Conservation (phyloP, 2,329 filamentous ascomycete genomes). For the Exserohilum turcica region DNA sequence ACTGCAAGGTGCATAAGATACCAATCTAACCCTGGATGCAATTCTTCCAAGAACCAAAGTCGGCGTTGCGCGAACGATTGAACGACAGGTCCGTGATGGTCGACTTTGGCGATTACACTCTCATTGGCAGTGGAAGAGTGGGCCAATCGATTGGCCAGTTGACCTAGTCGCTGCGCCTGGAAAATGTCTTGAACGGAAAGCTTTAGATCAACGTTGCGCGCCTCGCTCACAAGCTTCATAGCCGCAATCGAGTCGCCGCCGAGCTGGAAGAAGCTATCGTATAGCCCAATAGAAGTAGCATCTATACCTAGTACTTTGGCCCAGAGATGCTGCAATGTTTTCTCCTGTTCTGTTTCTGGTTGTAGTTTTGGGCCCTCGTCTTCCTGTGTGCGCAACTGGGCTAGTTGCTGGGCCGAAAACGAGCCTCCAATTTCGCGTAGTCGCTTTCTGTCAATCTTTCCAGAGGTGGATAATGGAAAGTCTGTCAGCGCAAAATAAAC, state of each 20-base stretch:
- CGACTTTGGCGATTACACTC: not conserved
- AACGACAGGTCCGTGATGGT: not conserved
- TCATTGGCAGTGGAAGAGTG: not conserved
- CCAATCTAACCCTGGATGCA: constrained; percentile 4
- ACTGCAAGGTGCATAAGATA: not conserved
- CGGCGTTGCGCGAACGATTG: constrained; percentile 5
- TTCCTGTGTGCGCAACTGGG: not conserved
- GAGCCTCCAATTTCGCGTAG: constrained; percentile 9
- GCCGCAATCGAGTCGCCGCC: constrained; percentile 17
- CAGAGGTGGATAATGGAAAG: constrained; percentile 50
- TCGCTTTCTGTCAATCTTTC: constrained; percentile 45
- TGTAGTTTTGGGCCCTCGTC: not conserved
- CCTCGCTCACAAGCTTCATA: constrained; percentile 14
- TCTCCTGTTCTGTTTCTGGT: not conserved
- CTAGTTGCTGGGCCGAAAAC: constrained; percentile 4
- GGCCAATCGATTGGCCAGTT: not conserved
- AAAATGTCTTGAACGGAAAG: not conserved
- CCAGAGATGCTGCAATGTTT: not conserved
- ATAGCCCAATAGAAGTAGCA: constrained; percentile 6
- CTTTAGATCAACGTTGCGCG: not conserved
- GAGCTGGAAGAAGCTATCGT: constrained; percentile 17
- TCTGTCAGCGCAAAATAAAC: not conserved
- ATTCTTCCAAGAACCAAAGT: constrained; percentile 6
- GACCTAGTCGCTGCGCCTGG: not conserved
- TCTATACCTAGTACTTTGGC: constrained; percentile 6